These are phyloP conservation scores for Cucurbita moschata DNA, from an alignment of 306 rosid species.

Conservation along the genomic window DNA sequence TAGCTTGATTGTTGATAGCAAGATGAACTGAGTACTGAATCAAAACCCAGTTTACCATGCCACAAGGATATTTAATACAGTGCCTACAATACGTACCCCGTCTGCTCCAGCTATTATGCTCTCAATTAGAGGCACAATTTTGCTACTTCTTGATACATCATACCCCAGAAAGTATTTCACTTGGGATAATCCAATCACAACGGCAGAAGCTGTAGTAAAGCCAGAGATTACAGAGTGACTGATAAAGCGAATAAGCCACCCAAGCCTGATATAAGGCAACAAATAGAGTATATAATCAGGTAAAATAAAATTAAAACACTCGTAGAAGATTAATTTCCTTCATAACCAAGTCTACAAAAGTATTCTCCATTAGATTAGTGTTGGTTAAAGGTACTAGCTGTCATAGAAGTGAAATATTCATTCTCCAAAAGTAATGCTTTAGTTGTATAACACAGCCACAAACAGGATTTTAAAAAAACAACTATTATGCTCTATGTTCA, in stretches of 20 bases:
- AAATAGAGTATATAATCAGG: not conserved
- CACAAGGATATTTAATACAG: constrained; percentile 14
- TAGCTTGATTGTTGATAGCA: not conserved
- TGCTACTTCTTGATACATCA: constrained; percentile 56
- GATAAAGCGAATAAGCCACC: constrained; percentile 95
- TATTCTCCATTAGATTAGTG: not conserved
- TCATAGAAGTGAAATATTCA: not conserved
- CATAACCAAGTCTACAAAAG: not conserved
- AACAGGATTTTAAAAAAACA: not conserved
- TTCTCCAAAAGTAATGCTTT: not conserved
- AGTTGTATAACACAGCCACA: not conserved
- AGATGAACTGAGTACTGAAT: not conserved
- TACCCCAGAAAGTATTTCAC: constrained; percentile 87
- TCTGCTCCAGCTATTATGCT: constrained; percentile 80
- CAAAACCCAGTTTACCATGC: not conserved
- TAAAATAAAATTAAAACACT: not conserved
- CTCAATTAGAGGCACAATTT: constrained; percentile 70
- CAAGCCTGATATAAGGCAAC: constrained; percentile 57
- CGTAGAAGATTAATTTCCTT: not conserved
- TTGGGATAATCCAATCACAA: constrained; percentile 92
- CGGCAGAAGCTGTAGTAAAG: constrained; percentile 87
- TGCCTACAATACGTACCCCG: constrained; percentile 46
- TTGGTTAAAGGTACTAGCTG: not conserved
- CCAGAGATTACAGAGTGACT: constrained; percentile 99
- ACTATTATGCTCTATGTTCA: not conserved